Evolutionary conservation across 129 eudicot genomes (phyloP).

Genomic region (Pseudognaphalium luteoalbum): DNA sequence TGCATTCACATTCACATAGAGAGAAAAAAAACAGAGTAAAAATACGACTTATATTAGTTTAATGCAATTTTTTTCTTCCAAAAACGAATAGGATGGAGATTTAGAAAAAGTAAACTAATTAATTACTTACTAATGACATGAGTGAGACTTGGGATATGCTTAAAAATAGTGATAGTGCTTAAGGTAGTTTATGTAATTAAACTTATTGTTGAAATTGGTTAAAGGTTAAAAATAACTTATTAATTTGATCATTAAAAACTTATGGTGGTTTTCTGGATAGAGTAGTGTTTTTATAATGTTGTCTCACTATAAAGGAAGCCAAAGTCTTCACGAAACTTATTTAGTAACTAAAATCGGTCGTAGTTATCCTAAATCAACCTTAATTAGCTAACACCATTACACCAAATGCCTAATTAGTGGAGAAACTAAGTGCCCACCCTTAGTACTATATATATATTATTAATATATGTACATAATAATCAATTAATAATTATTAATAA

Average conservation of each 20-base stretch:
- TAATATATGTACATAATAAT: too few relatives aligned
- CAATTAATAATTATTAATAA: too few relatives aligned
- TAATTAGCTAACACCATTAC: neutral
- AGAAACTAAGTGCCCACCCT: neutral
- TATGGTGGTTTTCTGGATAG: constrained; percentile 15
- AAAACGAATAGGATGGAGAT: neutral
- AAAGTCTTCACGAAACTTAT: neutral
- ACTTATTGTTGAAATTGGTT: constrained; percentile 31
- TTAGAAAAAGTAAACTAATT: neutral
- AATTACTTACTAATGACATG: neutral
- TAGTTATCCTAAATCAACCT: constrained; percentile 25
- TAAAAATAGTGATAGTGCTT: constrained; percentile 25
- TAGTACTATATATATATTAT: too few relatives aligned
- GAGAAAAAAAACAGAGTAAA: neutral
- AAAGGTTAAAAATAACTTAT: constrained; percentile 10
- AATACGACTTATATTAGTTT: neutral
- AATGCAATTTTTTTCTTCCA: neutral
- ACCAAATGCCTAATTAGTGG: neutral
- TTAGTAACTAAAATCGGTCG: neutral
- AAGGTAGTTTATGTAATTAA: constrained; percentile 5
- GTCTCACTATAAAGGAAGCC: neutral
- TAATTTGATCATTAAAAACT: constrained; percentile 14
- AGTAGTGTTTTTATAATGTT: neutral
- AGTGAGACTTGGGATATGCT: constrained; percentile 27
- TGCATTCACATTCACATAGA: too few relatives aligned